Evolutionary conservation across 441 rosid genomes (phyloP).

Genomic region (Populus trichocarpa): DNA sequence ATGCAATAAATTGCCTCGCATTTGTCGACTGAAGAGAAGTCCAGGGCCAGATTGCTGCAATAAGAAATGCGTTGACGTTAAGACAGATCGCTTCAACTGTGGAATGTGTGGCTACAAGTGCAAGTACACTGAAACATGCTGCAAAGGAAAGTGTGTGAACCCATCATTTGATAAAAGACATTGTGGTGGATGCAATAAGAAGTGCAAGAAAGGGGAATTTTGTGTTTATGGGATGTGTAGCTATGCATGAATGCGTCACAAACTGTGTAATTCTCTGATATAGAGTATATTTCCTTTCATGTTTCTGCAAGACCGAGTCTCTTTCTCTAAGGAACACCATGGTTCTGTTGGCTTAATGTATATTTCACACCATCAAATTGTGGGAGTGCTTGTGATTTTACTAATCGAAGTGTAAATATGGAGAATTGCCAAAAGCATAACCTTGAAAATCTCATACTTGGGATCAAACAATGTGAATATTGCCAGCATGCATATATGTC

Average conservation of each 20-base stretch:
- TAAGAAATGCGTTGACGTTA: conserved; percentile 29
- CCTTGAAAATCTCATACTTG: no score
- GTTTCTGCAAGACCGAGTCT: no score
- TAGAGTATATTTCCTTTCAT: no score
- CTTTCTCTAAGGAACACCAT: no score
- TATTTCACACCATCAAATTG: no score
- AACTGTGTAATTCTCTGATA: no score
- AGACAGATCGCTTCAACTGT: conserved; percentile 22
- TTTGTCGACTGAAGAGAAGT: conserved; percentile 22
- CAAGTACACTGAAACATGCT: conserved; percentile 28
- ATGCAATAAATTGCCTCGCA: conserved; percentile 21
- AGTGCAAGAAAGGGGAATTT: conserved; percentile 22
- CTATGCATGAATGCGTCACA: conserved; percentile 16
- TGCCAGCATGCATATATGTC: no score
- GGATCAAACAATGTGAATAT: no score
- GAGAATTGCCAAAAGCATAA: no score
- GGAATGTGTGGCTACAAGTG: conserved; percentile 36
- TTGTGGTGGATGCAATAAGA: conserved; percentile 27
- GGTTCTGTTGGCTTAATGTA: no score
- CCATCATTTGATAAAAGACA: conserved; percentile 18
- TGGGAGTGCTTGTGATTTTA: no score
- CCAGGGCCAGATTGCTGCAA: conserved; percentile 31
- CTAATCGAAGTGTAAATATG: no score
- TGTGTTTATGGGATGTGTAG: conserved; percentile 32
- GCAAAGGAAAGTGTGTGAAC: conserved; percentile 29